phyloP scores from a whole-genome alignment of 1,139 yeast genomes.

The Protomyces inouyei region DNA sequence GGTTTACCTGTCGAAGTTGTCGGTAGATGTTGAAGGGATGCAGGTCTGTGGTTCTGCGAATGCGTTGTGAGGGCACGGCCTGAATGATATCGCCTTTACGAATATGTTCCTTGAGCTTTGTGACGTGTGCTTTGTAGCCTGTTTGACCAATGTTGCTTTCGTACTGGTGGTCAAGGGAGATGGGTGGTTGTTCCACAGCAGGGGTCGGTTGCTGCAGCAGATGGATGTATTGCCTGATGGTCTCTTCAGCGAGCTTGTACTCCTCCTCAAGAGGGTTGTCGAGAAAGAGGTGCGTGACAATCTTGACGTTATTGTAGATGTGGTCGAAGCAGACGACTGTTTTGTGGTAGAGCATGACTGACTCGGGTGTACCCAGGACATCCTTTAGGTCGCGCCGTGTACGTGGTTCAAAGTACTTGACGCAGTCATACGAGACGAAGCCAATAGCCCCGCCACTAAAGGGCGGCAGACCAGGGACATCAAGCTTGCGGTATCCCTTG shows the following conservation, averaged over 20 bases:
- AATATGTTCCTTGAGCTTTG: constrained; percentile 70
- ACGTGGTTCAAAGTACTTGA: constrained; percentile 90
- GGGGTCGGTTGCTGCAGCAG: constrained; percentile 47
- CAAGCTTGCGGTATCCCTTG: constrained; percentile 58
- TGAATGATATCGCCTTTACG: constrained; percentile 89
- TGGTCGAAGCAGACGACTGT: constrained; percentile 87
- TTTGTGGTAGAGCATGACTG: constrained; percentile 86
- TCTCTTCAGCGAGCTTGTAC: constrained; percentile 53
- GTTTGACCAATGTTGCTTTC: constrained; percentile 86
- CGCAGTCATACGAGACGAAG: constrained; percentile 90
- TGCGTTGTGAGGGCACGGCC: constrained; percentile 96
- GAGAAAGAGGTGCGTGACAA: constrained; percentile 69
- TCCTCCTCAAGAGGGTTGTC: constrained; percentile 44
- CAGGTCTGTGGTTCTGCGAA: constrained; percentile 86
- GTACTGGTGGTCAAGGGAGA: constrained; percentile 57
- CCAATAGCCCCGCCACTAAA: constrained; percentile 96
- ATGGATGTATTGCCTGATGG: constrained; percentile 55
- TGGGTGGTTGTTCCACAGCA: constrained; percentile 66
- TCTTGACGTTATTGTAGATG: constrained; percentile 86
- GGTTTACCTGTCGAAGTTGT: constrained; percentile 90
- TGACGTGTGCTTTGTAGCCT: constrained; percentile 83
- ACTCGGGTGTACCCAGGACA: constrained; percentile 78
- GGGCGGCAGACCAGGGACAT: constrained; percentile 69
- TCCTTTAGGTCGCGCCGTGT: constrained; percentile 71
- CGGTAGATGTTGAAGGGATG: constrained; percentile 96